Conservation (phyloP, 495 filamentous ascomycete species). For the Cairneyella variabilis region DNA sequence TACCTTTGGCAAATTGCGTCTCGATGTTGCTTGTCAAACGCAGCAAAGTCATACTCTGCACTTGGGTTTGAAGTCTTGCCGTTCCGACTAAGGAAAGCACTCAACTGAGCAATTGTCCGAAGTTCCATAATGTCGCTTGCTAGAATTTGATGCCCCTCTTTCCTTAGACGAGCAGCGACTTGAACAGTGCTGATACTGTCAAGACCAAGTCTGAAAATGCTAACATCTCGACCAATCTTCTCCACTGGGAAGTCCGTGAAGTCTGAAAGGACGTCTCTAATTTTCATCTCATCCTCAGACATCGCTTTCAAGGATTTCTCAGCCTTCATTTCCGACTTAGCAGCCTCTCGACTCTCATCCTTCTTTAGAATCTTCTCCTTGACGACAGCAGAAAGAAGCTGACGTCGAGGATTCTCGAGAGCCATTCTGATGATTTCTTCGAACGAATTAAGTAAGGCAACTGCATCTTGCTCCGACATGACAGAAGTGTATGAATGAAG, state of each 20-base stretch:
- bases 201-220: slow-evolving; percentile 79
- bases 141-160: slow-evolving; percentile 48
- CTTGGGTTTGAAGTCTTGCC: background rate
- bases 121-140: slow-evolving; percentile 68
- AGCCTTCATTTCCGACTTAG: background rate
- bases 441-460: slow-evolving; percentile 12
- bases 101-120: slow-evolving; percentile 47
- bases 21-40: slow-evolving; percentile 41
- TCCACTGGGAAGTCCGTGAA: slow-evolving; percentile 48
- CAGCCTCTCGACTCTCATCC: slow-evolving; percentile 16
- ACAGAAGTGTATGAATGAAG: slow-evolving; percentile 37
- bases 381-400: slow-evolving; percentile 29
- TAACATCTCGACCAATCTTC: slow-evolving; percentile 54
- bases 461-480: slow-evolving; percentile 9
- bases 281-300: slow-evolving; percentile 42
- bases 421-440: slow-evolving; percentile 7
- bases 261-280: slow-evolving; percentile 53
- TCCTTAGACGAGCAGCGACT: slow-evolving; percentile 60
- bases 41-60: slow-evolving; percentile 25
- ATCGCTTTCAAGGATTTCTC: slow-evolving; percentile 31
- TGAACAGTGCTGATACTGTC: slow-evolving; percentile 88
- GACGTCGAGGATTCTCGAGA: slow-evolving; percentile 26
- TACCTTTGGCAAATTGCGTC: slow-evolving; percentile 27
- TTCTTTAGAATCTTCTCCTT: slow-evolving; percentile 35
- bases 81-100: slow-evolving; percentile 24